phyloP scores from a whole-genome alignment of 352 stramenopile species.

The Chrysophaeum taylorii region DNA sequence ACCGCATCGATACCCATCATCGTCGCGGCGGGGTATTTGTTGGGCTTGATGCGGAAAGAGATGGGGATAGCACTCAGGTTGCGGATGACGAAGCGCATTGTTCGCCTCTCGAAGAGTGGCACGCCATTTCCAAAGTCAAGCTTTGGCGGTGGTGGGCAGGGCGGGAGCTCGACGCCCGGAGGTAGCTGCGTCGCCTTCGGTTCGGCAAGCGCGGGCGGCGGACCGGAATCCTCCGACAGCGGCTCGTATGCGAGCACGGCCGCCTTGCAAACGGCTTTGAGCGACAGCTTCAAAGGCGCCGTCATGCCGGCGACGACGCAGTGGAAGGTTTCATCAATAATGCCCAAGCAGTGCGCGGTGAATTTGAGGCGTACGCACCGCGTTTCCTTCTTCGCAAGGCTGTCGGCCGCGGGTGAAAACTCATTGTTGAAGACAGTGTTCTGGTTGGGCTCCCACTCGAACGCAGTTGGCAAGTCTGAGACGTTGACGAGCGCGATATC shows the following conservation, averaged over 20 bases:
- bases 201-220: constrained; percentile 21
- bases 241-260: constrained; percentile 24
- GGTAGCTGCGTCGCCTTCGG: constrained; percentile 25
- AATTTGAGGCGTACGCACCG: constrained; percentile 24
- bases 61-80: constrained; percentile 35
- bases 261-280: constrained; percentile 25
- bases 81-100: constrained; percentile 24
- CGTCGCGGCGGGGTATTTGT: constrained; percentile 12
- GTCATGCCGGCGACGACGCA: constrained; percentile 33
- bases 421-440: constrained; percentile 33
- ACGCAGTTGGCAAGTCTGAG: constrained; percentile 31
- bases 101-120: constrained; percentile 25
- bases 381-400: constrained; percentile 26
- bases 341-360: constrained; percentile 23
- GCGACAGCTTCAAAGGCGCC: constrained; percentile 25
- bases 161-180: constrained; percentile 20
- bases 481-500: constrained; percentile 31
- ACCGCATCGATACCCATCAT: no score
- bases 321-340: constrained; percentile 32
- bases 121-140: constrained; percentile 27
- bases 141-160: constrained; percentile 9
- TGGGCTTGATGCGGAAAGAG: constrained; percentile 7
- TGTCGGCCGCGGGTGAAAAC: constrained; percentile 12
- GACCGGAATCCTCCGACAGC: background rate
- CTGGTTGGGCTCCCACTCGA: constrained; percentile 27